These are phyloP conservation scores for Platanthera guangdongensis DNA, from an alignment of 106 monocot species.

Conservation along the genomic window DNA sequence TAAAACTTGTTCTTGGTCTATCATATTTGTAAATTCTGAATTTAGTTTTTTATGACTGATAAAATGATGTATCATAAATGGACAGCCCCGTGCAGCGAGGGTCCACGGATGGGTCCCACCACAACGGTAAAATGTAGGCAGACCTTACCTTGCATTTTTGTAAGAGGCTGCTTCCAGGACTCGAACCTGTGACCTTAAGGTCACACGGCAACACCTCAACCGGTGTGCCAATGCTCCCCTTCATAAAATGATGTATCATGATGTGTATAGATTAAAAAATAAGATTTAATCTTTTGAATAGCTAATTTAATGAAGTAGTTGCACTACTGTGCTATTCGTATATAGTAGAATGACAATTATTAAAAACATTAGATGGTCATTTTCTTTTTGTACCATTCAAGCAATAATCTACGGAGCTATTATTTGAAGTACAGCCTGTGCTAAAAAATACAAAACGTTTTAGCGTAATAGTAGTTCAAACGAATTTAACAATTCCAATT, in stretches of 20 bases:
- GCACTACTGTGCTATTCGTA: neutral
- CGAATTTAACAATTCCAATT: neutral
- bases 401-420: neutral
- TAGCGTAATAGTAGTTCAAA: neutral
- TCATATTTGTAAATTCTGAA: neutral
- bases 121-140: too few relatives aligned
- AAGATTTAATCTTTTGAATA: neutral
- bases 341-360: neutral
- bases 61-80: neutral
- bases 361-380: neutral
- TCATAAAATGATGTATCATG: neutral
- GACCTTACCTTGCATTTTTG: too few relatives aligned
- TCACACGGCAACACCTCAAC: too few relatives aligned
- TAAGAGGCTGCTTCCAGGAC: too few relatives aligned
- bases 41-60: neutral
- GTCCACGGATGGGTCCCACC: too few relatives aligned
- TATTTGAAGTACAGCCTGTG: neutral
- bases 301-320: neutral
- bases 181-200: too few relatives aligned
- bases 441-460: neutral
- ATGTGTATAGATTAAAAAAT: neutral
- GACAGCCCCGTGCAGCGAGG: too few relatives aligned
- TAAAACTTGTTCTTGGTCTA: neutral
- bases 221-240: too few relatives aligned
- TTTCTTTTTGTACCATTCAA: neutral